Base-by-base conservation (phyloP, 306 rosid genomes). In the Ammopiptanthus mongolicus region DNA sequence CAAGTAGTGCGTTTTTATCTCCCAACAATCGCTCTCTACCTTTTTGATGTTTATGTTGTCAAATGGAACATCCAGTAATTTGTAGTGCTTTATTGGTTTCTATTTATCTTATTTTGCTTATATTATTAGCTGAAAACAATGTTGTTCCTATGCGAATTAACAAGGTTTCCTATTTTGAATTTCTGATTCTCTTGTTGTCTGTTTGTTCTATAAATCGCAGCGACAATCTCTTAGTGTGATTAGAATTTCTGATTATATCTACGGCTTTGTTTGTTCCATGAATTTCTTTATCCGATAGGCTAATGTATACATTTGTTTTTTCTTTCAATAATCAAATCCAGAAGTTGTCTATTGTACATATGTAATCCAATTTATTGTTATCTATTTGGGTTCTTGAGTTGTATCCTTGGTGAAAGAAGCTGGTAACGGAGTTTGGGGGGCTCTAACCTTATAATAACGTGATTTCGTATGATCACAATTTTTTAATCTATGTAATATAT, bases 1-100 rank as follows among this genome's bases (percentile, higher is more conserved):
- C 79, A 90, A 90, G 84, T 90, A 89, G 90, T 14, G 63, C 3
- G 68, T n/a, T 36, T 2, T 17, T 8, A 6, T 48, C 22, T 25
- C 74, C 74, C 36, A 19, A 5, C 51, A 18, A 8, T 15, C 47
- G 29, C 3, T 59, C 1, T 4, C 6, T 50, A 64, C 74, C 55
- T 73, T 56, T 21, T 3, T 22, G 17, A 3, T 23, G 28, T 14
- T 57, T 58, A 10, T 77, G 71, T 73, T 47, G 22, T 86, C 10
- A 5, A 15, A n/a, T 31, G 42, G 7, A 33, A 59, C 39, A 51
- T 17, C 61, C 59, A 33, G 58, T 56, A 3, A 25, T 19, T 18
- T 17, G 37, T 36, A 34, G 62, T 31, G 9, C 65, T 41, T 10
- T 7, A 9, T 7, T 77, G 46, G 22, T 64, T 1, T 70, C 21